A percentile compares a stretch with the other conserved stretches of the same genome.
Conservation (phyloP, 805 yeast genomes). For the Teunomyces aglyptinius region DNA sequence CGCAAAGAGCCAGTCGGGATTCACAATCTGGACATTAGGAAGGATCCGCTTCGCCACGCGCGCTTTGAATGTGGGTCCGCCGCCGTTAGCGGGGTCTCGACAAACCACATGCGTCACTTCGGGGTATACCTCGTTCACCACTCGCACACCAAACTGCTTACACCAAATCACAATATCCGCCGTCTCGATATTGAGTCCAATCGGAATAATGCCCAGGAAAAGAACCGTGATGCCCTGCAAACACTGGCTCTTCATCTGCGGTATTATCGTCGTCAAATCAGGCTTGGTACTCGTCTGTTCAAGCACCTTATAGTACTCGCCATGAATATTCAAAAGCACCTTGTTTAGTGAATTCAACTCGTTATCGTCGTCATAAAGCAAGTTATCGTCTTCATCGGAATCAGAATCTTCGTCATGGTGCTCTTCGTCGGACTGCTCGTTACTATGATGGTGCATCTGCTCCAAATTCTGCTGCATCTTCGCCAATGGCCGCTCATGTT, state of each 20-base stretch:
- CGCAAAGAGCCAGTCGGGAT: slow-evolving; percentile 89
- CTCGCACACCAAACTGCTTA: slow-evolving; percentile 84
- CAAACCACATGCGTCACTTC: slow-evolving; percentile 89
- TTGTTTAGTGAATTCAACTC: slow-evolving; percentile 65
- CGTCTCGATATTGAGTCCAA: slow-evolving; percentile 66
- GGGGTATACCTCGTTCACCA: slow-evolving; percentile 66
- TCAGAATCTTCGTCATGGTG: slow-evolving; percentile 26
- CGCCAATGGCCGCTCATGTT: slow-evolving; percentile 80
- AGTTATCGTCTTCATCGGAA: slow-evolving; percentile 43
- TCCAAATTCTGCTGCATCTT: slow-evolving; percentile 75
- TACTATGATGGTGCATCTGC: slow-evolving; percentile 36
- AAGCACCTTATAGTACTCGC: slow-evolving; percentile 56
- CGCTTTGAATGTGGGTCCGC: slow-evolving; percentile 71
- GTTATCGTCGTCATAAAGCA: slow-evolving; percentile 75
- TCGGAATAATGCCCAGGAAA: slow-evolving; percentile 86
- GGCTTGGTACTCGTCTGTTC: slow-evolving; percentile 43
- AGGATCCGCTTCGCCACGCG: slow-evolving; percentile 67
- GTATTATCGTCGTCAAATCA: slow-evolving; percentile 69
- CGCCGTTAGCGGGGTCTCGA: slow-evolving; percentile 53
- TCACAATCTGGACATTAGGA: slow-evolving; percentile 70
- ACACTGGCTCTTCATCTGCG: slow-evolving; percentile 66
- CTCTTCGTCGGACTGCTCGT: slow-evolving; percentile 16
- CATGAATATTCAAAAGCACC: slow-evolving; percentile 64
- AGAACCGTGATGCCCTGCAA: slow-evolving; percentile 68
- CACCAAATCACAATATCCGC: slow-evolving; percentile 95